These are phyloP conservation scores for Chrysosporium keratinophilum DNA, from an alignment of 2,329 filamentous ascomycete species.

Conservation along the genomic window DNA sequence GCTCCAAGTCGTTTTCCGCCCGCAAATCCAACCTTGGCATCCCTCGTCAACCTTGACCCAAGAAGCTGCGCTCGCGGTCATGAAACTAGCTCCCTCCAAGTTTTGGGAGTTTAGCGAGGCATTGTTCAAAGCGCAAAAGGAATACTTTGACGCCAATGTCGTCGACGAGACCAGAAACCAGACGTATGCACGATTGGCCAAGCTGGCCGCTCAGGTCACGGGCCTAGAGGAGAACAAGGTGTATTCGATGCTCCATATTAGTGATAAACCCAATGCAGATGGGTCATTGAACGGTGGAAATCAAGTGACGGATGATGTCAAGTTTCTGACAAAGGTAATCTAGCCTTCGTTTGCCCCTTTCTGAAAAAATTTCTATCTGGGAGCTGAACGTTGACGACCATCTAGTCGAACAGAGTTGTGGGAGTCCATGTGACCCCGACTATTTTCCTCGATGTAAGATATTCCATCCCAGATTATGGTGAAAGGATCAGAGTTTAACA, in stretches of 20 bases:
- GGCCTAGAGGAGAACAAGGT: slow-evolving; percentile 63
- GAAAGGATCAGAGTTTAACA: slow-evolving; percentile 17
- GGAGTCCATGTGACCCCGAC: slow-evolving; percentile 88
- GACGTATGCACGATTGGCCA: slow-evolving; percentile 70
- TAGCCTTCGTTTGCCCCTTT: slow-evolving; percentile 9
- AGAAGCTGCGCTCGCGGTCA: slow-evolving; percentile 74
- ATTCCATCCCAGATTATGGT: background rate
- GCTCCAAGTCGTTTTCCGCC: slow-evolving; percentile 72
- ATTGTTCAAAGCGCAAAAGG: slow-evolving; percentile 58
- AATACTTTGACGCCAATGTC: slow-evolving; percentile 75
- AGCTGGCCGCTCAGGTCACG: slow-evolving; percentile 51
- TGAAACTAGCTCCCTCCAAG: slow-evolving; percentile 55
- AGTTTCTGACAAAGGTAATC: slow-evolving; percentile 70
- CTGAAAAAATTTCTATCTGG: background rate
- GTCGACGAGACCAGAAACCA: slow-evolving; percentile 75
- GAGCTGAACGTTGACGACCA: background rate
- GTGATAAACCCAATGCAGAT: slow-evolving; percentile 55
- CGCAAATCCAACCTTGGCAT: slow-evolving; percentile 92
- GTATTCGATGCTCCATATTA: slow-evolving; percentile 57
- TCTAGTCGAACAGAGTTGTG: slow-evolving; percentile 53
- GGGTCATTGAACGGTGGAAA: slow-evolving; percentile 70
- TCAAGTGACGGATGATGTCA: slow-evolving; percentile 71
- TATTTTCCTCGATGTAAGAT: slow-evolving; percentile 62
- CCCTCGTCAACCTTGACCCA: slow-evolving; percentile 62
- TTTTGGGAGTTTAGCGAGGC: slow-evolving; percentile 72